Evolutionary conservation across 768 basidiomycete species (phyloP), one percentile per base, ranked within the genome.

Genomic region (Tulasnella sp.): DNA sequence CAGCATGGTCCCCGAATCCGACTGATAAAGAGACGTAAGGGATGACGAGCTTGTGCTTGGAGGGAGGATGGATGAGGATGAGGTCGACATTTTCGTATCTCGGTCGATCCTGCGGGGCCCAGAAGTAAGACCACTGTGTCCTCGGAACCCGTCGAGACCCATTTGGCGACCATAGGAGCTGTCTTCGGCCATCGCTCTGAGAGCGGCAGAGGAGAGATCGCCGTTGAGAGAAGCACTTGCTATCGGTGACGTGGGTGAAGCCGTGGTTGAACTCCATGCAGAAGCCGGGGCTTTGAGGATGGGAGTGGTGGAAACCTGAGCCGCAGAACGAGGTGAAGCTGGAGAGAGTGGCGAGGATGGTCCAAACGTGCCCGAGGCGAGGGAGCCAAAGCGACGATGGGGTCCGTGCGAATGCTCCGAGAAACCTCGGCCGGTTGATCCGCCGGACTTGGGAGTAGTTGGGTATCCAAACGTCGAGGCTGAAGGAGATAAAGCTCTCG

Each of bases 401-500:
- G 62, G 62, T 24, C 6, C 27, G 24, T 68, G 62, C 9, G 62
- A 68, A 27, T 68, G 36, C 62, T 52, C 42, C 14, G 74, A 44
- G 36, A 31, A 36, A n/a, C 27, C 44, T 44, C 58, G 34, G 19
- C 52, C 36, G 16, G 39, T n/a, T 39, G 68, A 24, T 27, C 71
- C 71, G 31, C 44, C 74, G 27, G 31, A 44, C 46, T 79, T 46
- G 8, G 71, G 46, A 56, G 77, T 16, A 14, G 46, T 14, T 80
- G 58, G 34, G 10, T 68, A 27, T 68, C 62, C 62, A 68, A 68
- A 68, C 31, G 68, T 87, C 24, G 85, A 79, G 86, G 85, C 71
- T 87, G 87, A 62, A 92, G 82, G 92, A 0, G 92, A 92, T 24
- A 91, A 91, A 24, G 94, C 94, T 77, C 94, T 92, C 79, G 94